Base-by-base conservation (phyloP, 345 rosid species). In the Melastoma malabathricum region DNA sequence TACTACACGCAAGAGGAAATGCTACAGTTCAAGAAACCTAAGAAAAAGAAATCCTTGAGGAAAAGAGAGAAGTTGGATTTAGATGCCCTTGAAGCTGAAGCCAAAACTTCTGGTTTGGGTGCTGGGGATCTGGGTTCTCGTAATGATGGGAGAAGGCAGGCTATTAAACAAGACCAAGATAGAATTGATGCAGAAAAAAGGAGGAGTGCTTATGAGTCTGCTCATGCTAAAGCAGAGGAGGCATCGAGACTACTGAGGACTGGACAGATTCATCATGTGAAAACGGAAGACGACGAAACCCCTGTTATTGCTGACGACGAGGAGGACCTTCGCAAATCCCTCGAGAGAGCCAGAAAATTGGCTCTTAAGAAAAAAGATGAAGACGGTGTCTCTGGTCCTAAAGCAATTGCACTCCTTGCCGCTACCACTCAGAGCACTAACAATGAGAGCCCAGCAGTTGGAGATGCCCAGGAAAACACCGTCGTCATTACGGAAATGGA, bases 81-180 rank as follows among this genome's bases (percentile, higher is more conserved):
- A 67, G 84, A 72, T 62, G 79, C 78, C 50, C 93, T 92, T 57
- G 98, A 92, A 87, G 86, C 84, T 43, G 97, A 82, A 70, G 98
- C 97, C 34, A 59, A 75, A 52, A 70, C 98, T 54, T 60, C 82
- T 18, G 98, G 98, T 18, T 68, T 92, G 61, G 97, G 84, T 60
- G 69, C 67, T 56, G 86, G 74, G 56, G 98, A 92, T 76, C 98
- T 82, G 60, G 97, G 98, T 63, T 77, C 98, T 61, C 81, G 98
- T 61, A 81, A 72, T 56, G 90, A 84, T 58, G 80, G 74, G 43
- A 80, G 70, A 77, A 82, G 93, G 71, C 88, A 76, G 67, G 88
- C 88, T 55, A 59, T 80, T 65, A 87, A 64, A 60, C 84, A 82
- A 64, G 90, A 84, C 62, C 82, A 75, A 66, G 95, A 80, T 64